These are phyloP conservation scores for Lentinus brumalis DNA, from an alignment of 768 basidiomycete species.

Conservation along the genomic window DNA sequence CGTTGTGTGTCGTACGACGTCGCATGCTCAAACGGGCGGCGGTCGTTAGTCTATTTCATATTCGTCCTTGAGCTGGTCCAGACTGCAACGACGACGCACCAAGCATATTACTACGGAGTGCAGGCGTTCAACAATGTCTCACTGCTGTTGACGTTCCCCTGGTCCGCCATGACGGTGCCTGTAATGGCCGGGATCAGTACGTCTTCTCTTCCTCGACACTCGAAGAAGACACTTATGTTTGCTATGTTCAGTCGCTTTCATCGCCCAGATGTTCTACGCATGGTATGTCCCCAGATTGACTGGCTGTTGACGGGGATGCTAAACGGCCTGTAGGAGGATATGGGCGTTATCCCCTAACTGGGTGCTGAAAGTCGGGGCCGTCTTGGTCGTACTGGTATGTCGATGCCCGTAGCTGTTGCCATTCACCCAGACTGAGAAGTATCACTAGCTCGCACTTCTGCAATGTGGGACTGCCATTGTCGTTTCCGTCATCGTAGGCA, in stretches of 20 bases:
- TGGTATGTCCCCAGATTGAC: conserved; percentile 7
- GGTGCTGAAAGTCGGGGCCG: conserved; percentile 1
- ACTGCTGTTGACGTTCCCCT: conserved; percentile 18
- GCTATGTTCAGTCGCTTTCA: conserved; percentile 13
- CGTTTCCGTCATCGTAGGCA: conserved; percentile 13
- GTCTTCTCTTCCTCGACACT: not conserved
- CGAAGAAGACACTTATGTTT: not conserved
- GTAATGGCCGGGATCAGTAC: conserved; percentile 25
- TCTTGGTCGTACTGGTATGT: conserved; percentile 2
- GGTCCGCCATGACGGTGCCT: conserved; percentile 14
- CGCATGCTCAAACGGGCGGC: not conserved
- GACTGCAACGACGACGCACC: conserved; percentile 25
- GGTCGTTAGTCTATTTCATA: not conserved
- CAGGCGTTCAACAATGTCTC: conserved; percentile 25
- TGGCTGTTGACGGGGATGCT: no score
- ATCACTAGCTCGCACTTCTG: conserved; percentile 15
- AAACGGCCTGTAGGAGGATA: not conserved
- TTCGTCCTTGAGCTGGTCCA: conserved; percentile 25
- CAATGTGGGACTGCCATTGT: conserved; percentile 15
- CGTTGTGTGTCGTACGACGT: not conserved
- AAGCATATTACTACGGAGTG: conserved; percentile 26
- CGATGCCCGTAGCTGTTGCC: no score
- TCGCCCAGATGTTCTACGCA: conserved; percentile 29
- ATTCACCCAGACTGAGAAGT: not conserved
- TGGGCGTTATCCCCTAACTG: conserved; percentile 10